A percentile compares a stretch with the other conserved stretches of the same genome.
Evolutionary conservation across 2,329 filamentous ascomycete species (phyloP).

Genomic region (Phaeophleospora eucalypticola): DNA sequence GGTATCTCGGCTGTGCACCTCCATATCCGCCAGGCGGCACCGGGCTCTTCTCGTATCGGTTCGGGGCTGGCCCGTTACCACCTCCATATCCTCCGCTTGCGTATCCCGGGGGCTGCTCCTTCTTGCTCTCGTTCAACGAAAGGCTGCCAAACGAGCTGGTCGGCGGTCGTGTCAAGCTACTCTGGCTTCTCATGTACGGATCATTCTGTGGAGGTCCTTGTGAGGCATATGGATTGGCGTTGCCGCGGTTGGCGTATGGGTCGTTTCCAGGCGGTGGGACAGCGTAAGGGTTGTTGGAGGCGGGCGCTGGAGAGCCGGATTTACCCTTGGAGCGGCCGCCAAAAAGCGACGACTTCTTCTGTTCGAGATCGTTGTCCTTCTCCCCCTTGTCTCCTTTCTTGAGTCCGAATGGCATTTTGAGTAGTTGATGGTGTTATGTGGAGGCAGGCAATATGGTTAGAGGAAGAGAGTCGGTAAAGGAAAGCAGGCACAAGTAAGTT

Average conservation of each 20-base stretch:
- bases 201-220: slow-evolving; percentile 21
- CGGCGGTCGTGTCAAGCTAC: slow-evolving; percentile 27
- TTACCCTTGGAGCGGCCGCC: slow-evolving; percentile 54
- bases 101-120: slow-evolving; percentile 34
- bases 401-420: slow-evolving; percentile 3
- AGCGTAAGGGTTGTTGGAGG: slow-evolving; percentile 54
- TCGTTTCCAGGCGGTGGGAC: slow-evolving; percentile 36
- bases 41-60: slow-evolving; percentile 42
- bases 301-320: slow-evolving; percentile 38
- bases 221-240: slow-evolving; percentile 32
- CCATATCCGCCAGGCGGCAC: slow-evolving; percentile 45
- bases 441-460: background rate
- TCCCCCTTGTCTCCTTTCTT: slow-evolving; percentile 41
- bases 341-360: slow-evolving; percentile 56
- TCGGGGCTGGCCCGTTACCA: slow-evolving; percentile 29
- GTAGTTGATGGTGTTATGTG: background rate
- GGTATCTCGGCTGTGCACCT: slow-evolving; percentile 26
- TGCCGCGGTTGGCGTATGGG: slow-evolving; percentile 22
- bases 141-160: slow-evolving; percentile 30
- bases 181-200: slow-evolving; percentile 28
- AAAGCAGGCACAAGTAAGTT: background rate
- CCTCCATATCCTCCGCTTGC: slow-evolving; percentile 7
- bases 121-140: slow-evolving; percentile 22
- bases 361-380: slow-evolving; percentile 49
- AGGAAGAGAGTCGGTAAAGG: background rate